Percentiles rank a stretch among this genome's conserved stretches.
These are phyloP conservation scores for Aspergillus carlsbadensis DNA, from an alignment of 495 filamentous ascomycete species.

Conservation along the genomic window DNA sequence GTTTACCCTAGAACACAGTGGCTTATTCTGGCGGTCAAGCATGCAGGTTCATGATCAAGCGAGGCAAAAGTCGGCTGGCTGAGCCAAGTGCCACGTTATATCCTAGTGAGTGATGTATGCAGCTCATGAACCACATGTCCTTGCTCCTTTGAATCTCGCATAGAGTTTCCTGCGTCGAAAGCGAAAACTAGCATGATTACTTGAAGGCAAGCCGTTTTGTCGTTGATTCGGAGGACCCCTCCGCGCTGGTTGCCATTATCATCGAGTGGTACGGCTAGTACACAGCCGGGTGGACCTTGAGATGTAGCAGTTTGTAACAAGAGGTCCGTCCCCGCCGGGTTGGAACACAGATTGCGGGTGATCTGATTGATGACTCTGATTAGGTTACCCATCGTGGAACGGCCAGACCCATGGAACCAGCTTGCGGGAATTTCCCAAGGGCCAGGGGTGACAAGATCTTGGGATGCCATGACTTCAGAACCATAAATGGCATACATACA, in stretches of 20 bases:
- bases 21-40: too few relatives aligned
- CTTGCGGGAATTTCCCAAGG: slow-evolving; percentile 22
- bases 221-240: background rate
- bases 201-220: too few relatives aligned
- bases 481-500: background rate
- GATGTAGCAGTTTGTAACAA: slow-evolving; percentile 2
- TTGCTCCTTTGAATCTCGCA: too few relatives aligned
- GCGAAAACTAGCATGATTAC: too few relatives aligned
- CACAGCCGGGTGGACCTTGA: background rate
- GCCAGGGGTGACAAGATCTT: slow-evolving; percentile 14
- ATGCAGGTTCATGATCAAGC: too few relatives aligned
- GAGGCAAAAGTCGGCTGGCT: too few relatives aligned
- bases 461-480: slow-evolving; percentile 5
- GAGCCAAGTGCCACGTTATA: too few relatives aligned
- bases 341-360: slow-evolving; percentile 12
- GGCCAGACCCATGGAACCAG: slow-evolving; percentile 22
- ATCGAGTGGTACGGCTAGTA: background rate
- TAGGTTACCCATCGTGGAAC: slow-evolving; percentile 20
- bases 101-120: too few relatives aligned
- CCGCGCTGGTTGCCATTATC: background rate
- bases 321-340: slow-evolving; percentile 2
- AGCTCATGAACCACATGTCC: too few relatives aligned
- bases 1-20: background rate
- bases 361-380: slow-evolving; percentile 7
- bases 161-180: too few relatives aligned